Evolutionary conservation across 179 eudicot species (phyloP).

Genomic region (Spinacia oleracea): DNA sequence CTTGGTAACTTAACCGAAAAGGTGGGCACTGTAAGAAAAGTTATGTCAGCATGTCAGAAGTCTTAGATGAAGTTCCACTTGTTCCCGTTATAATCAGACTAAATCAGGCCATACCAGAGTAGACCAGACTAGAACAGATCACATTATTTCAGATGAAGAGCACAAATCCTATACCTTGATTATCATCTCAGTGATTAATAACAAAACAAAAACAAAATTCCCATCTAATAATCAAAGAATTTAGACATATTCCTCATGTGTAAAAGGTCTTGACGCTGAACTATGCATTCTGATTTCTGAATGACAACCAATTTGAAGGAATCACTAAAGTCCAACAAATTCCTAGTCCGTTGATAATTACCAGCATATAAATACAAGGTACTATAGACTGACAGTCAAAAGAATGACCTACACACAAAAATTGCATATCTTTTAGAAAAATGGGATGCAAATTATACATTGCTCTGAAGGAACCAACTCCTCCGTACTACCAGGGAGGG

Average conservation of each 20-base stretch:
- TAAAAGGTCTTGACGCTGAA: background rate
- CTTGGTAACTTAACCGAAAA: constrained; percentile 78
- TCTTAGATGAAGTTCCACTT: constrained; percentile 8
- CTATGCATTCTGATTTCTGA: background rate
- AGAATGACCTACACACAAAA: background rate
- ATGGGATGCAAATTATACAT: background rate
- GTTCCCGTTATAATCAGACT: no score
- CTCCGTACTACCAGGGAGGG: background rate
- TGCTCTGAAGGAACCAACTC: background rate
- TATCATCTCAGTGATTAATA: background rate
- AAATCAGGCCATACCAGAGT: no score
- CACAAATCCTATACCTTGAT: background rate
- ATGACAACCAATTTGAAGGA: background rate
- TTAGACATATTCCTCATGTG: background rate
- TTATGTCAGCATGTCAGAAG: background rate
- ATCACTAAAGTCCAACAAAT: background rate
- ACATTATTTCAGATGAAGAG: no score
- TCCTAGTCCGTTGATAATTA: background rate
- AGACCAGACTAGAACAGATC: no score
- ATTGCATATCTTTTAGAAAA: background rate
- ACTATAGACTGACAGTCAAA: background rate
- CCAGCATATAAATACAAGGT: background rate
- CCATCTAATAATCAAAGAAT: background rate
- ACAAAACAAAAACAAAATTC: background rate
- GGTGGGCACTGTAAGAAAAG: constrained; percentile 77